A percentile compares a stretch with the other conserved stretches of the same genome.
phyloP scores from a whole-genome alignment of 257 asterid genomes.

The Salvia splendens region DNA sequence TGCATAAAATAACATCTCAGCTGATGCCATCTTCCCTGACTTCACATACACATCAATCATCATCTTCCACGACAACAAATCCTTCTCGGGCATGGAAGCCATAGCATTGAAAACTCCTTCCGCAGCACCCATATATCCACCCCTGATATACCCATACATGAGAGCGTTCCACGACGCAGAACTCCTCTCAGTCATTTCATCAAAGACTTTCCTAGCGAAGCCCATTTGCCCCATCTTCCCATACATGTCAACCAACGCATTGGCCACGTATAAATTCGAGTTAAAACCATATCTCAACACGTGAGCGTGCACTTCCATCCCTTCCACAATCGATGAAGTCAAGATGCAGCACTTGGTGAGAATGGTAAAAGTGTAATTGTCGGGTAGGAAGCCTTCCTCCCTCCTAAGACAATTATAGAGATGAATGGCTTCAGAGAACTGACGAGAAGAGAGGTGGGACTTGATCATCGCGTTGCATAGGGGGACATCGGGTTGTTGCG shows the following conservation, averaged over 20 bases:
- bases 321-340: slow-evolving; percentile 49
- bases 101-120: slow-evolving; percentile 44
- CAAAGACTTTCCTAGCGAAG: slow-evolving; percentile 60
- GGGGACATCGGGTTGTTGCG: slow-evolving; percentile 52
- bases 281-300: slow-evolving; percentile 59
- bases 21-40: slow-evolving; percentile 63
- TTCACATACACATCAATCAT: slow-evolving; percentile 83
- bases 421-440: slow-evolving; percentile 42
- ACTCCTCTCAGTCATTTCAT: slow-evolving; percentile 75
- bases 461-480: slow-evolving; percentile 86
- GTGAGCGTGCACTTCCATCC: slow-evolving; percentile 65
- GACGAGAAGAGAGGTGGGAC: slow-evolving; percentile 59
- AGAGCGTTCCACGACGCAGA: slow-evolving; percentile 88
- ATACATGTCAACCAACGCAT: slow-evolving; percentile 88
- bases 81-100: slow-evolving; percentile 58
- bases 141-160: slow-evolving; percentile 64
- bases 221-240: slow-evolving; percentile 69
- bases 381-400: slow-evolving; percentile 60
- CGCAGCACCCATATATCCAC: slow-evolving; percentile 54
- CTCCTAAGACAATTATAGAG: slow-evolving; percentile 52
- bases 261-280: slow-evolving; percentile 67
- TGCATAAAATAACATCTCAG: slow-evolving; percentile 56
- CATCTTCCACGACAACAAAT: slow-evolving; percentile 56
- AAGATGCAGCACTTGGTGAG: slow-evolving; percentile 76
- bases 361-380: slow-evolving; percentile 70